Evolutionary conservation across 257 asterid genomes (phyloP).

Genomic region (Cinchona pubescens): DNA sequence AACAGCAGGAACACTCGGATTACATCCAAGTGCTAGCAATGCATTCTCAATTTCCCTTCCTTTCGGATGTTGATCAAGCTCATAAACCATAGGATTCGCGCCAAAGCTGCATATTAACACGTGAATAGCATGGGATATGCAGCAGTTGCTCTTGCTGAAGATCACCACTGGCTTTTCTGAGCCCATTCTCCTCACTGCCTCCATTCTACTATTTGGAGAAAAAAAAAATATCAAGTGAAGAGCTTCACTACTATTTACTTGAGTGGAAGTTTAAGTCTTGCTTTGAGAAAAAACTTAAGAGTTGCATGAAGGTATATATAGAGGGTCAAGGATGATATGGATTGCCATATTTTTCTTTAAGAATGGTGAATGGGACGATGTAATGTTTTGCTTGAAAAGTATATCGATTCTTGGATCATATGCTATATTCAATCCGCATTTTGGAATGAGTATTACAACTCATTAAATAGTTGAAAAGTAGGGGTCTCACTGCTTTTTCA

Average conservation of each 20-base stretch:
- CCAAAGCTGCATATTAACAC: slow-evolving; percentile 45
- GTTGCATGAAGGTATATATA: too few species aligned
- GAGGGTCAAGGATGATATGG: background rate
- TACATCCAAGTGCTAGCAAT: slow-evolving; percentile 44
- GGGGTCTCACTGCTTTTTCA: too few species aligned
- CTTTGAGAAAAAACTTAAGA: background rate
- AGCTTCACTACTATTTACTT: slow-evolving; percentile 7
- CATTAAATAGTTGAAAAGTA: too few species aligned
- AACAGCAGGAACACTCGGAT: slow-evolving; percentile 59
- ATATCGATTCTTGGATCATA: background rate
- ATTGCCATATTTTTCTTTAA: background rate
- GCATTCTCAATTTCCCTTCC: slow-evolving; percentile 58
- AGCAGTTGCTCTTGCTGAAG: slow-evolving; percentile 53
- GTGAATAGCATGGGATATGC: slow-evolving; percentile 50
- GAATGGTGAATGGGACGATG: background rate
- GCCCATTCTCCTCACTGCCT: too few species aligned
- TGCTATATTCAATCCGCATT: too few species aligned
- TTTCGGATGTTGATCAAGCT: slow-evolving; percentile 48
- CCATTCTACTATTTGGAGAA: slow-evolving; percentile 34
- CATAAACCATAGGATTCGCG: slow-evolving; percentile 44
- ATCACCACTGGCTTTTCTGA: too few species aligned
- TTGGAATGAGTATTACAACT: too few species aligned
- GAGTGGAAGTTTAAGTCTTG: background rate
- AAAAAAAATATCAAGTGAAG: slow-evolving; percentile 7
- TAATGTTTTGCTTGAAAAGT: background rate